phyloP scores from a whole-genome alignment of 2,329 filamentous ascomycete species.

The Rutstroemia sp. region DNA sequence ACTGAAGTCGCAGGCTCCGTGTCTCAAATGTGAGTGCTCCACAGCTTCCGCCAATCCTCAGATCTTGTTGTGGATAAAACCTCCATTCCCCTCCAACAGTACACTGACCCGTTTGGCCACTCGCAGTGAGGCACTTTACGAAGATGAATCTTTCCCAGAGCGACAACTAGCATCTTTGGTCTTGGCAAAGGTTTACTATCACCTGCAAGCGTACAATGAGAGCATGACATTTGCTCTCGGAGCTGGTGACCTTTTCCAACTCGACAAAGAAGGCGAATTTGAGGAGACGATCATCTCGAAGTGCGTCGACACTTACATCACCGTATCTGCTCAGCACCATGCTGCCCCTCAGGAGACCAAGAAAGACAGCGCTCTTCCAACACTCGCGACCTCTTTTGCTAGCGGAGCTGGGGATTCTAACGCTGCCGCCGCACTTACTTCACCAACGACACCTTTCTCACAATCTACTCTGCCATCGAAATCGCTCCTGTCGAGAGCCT shows the following conservation, averaged over 20 bases:
- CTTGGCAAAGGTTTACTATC: constrained; percentile 96
- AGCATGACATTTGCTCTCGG: constrained; percentile 97
- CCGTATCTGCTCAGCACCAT: constrained; percentile 56
- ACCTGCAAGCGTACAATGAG: constrained; percentile 97
- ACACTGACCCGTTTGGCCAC: constrained; percentile 14
- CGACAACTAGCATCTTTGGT: constrained; percentile 91
- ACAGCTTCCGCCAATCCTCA: not conserved
- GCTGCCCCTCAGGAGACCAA: constrained; percentile 43
- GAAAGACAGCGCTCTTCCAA: constrained; percentile 41
- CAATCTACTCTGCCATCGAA: constrained; percentile 90
- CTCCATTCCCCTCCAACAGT: not conserved
- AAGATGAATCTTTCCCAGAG: constrained; percentile 91
- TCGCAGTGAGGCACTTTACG: constrained; percentile 85
- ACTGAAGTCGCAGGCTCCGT: constrained; percentile 91
- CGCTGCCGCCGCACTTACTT: constrained; percentile 55
- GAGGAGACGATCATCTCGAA: constrained; percentile 99
- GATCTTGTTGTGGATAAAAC: not conserved
- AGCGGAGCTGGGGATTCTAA: constrained; percentile 58
- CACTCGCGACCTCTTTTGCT: constrained; percentile 71
- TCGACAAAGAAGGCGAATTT: constrained; percentile 86
- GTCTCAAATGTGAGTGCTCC: constrained; percentile 74
- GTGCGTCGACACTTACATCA: constrained; percentile 96
- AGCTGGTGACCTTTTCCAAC: constrained; percentile 89
- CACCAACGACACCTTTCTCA: constrained; percentile 90
- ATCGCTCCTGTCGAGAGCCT: constrained; percentile 81